Conservation (phyloP, 164 flowering plant species). For the Chimonanthus salicifolius region DNA sequence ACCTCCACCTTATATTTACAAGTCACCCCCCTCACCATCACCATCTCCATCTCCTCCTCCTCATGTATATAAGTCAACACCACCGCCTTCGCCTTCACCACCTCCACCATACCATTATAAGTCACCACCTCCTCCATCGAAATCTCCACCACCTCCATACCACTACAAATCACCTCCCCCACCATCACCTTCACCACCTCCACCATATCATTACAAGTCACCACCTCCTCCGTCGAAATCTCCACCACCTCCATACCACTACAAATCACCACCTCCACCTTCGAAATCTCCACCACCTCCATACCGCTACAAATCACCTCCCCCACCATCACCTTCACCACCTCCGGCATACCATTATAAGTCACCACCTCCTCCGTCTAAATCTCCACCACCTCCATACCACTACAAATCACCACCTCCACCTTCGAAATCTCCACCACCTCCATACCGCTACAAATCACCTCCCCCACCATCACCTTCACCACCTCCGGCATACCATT, state of each 20-base stretch:
- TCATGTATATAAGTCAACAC: neutral
- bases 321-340: neutral
- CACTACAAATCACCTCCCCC: constrained; percentile 1
- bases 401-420: neutral
- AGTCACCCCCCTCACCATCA: neutral
- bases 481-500: neutral
- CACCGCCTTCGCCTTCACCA: constrained; percentile 2
- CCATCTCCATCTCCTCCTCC: neutral
- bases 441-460: neutral
- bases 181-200: neutral
- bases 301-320: neutral
- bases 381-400: neutral
- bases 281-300: neutral
- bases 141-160: neutral
- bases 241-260: constrained; percentile 1
- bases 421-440: neutral
- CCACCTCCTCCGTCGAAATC: constrained; percentile 1
- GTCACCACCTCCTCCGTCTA: neutral
- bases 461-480: neutral
- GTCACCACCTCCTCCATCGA: constrained; percentile 13
- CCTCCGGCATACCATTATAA: neutral
- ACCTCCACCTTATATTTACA: neutral
- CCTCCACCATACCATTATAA: neutral
- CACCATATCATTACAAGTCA: neutral
- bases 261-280: neutral